Evolutionary conservation across 768 basidiomycete species (phyloP).

Genomic region (Daedaleopsis sinensis): DNA sequence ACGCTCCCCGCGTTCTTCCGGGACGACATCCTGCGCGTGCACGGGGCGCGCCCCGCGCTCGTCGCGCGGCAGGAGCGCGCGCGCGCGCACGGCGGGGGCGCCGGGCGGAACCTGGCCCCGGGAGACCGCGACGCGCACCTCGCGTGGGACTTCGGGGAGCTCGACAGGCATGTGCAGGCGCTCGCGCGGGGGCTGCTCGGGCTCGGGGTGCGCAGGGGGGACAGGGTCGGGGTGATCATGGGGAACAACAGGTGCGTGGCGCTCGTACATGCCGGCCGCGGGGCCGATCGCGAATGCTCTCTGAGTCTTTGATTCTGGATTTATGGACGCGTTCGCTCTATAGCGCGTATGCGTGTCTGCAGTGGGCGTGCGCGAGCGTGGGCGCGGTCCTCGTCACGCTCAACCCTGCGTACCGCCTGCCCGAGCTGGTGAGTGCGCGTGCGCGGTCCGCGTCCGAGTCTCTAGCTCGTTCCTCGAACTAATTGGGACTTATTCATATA

Average conservation of each 20-base stretch:
- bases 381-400: slow-evolving; percentile 85
- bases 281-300: too few species aligned
- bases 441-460: too few species aligned
- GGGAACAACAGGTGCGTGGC: slow-evolving; percentile 75
- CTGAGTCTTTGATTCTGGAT: too few species aligned
- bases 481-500: too few species aligned
- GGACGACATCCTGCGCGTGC: slow-evolving; percentile 52
- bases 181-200: slow-evolving; percentile 69
- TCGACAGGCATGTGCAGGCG: slow-evolving; percentile 65
- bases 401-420: slow-evolving; percentile 77
- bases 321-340: not conserved
- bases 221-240: slow-evolving; percentile 81
- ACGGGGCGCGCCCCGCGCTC: slow-evolving; percentile 59
- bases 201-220: slow-evolving; percentile 74
- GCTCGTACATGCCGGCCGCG: too few species aligned
- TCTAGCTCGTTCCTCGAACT: not conserved
- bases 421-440: slow-evolving; percentile 65
- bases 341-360: slow-evolving; percentile 78
- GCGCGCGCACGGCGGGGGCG: slow-evolving; percentile 62
- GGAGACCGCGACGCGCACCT: slow-evolving; percentile 51
- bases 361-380: slow-evolving; percentile 86
- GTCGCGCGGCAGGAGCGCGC: slow-evolving; percentile 64
- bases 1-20: slow-evolving; percentile 68
- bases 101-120: slow-evolving; percentile 48
- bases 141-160: slow-evolving; percentile 75